These are phyloP conservation scores for Tricholoma sp. DNA, from an alignment of 768 basidiomycete genomes.

Conservation along the genomic window DNA sequence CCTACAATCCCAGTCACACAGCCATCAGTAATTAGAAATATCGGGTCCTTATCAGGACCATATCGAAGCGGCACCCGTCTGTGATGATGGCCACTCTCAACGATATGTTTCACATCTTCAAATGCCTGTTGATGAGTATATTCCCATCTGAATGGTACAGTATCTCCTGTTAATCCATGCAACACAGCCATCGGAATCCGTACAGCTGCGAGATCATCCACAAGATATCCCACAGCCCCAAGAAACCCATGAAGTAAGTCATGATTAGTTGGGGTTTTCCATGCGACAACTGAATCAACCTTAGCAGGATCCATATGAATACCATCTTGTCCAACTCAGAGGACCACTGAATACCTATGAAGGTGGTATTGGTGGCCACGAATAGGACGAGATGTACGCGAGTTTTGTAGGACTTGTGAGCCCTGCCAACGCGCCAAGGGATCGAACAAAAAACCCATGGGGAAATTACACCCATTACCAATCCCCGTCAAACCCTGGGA, in stretches of 20 bases:
- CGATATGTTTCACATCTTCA: constrained; percentile 27
- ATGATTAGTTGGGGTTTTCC: constrained; percentile 22
- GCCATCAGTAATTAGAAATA: constrained; percentile 29
- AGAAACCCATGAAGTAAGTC: constrained; percentile 28
- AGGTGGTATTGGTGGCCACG: too few species aligned
- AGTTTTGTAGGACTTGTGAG: too few species aligned
- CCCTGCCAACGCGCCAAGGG: too few species aligned
- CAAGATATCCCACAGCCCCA: constrained; percentile 31
- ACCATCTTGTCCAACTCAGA: constrained; percentile 25
- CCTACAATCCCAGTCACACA: constrained; percentile 25
- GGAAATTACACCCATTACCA: too few species aligned
- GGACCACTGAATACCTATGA: too few species aligned
- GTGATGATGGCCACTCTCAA: constrained; percentile 12
- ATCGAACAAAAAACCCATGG: too few species aligned
- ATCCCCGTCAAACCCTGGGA: too few species aligned
- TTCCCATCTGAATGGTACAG: constrained; percentile 20
- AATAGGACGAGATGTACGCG: too few species aligned
- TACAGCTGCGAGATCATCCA: constrained; percentile 18
- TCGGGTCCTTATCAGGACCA: constrained; percentile 7
- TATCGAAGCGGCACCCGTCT: constrained; percentile 18
- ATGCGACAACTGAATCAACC: constrained; percentile 26
- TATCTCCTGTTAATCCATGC: constrained; percentile 11
- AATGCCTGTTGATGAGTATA: constrained; percentile 25
- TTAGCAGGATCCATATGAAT: constrained; percentile 38
- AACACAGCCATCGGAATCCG: constrained; percentile 28